phyloP scores from a whole-genome alignment of 2,329 filamentous ascomycete species.

The Zalaria sp. region DNA sequence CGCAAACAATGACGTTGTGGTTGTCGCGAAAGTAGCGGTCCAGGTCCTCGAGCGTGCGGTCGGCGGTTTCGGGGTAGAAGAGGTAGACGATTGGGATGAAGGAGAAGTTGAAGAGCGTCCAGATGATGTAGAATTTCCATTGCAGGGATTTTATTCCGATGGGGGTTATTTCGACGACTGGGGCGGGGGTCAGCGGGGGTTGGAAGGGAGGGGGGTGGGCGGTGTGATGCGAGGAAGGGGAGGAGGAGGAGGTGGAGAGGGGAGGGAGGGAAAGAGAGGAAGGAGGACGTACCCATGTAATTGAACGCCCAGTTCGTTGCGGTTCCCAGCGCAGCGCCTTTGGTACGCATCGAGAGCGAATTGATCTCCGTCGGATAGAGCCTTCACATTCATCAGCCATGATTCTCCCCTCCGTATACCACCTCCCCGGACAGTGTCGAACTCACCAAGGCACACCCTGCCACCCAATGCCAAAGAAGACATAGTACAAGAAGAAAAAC shows the following conservation, averaged over 20 bases:
- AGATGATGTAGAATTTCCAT: conserved; percentile 16
- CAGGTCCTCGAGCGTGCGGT: conserved; percentile 16
- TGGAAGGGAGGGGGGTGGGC: too few species aligned
- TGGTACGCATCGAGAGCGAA: conserved; percentile 33
- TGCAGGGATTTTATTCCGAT: conserved; percentile 24
- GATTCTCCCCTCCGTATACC: too few species aligned
- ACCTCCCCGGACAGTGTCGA: too few species aligned
- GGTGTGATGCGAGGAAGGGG: too few species aligned
- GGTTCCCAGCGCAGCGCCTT: conserved; percentile 34
- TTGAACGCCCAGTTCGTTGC: conserved; percentile 39
- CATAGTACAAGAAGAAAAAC: conserved; percentile 41
- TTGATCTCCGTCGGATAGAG: conserved; percentile 37
- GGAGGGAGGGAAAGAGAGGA: neutral
- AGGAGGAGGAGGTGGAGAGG: too few species aligned
- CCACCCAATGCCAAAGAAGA: conserved; percentile 38
- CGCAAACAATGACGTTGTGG: conserved; percentile 28
- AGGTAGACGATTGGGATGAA: conserved; percentile 35
- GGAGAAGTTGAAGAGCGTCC: conserved; percentile 10
- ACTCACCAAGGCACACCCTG: conserved; percentile 22
- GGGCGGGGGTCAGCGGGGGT: too few species aligned
- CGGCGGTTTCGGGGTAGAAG: conserved; percentile 19
- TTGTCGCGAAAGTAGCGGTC: conserved; percentile 14
- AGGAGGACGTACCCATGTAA: conserved; percentile 4
- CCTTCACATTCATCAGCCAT: neutral
- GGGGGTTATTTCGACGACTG: conserved; percentile 29